Evolutionary conservation across 2,329 filamentous ascomycete species (phyloP).

Genomic region (Cercospora janseana): DNA sequence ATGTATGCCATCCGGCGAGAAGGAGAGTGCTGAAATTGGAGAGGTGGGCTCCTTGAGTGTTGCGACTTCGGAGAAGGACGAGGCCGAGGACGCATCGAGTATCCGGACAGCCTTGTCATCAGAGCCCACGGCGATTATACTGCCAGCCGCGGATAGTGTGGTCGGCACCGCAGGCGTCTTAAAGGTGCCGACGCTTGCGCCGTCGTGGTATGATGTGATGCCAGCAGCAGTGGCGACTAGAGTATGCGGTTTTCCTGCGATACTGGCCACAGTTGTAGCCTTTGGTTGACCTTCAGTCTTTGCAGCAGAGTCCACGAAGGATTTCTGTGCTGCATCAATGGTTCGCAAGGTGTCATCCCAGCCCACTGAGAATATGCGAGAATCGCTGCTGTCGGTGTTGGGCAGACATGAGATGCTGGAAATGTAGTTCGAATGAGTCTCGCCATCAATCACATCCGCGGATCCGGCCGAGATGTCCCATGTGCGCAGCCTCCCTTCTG

Average conservation of each 20-base stretch:
- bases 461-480: conserved; percentile 75
- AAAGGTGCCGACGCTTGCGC: conserved; percentile 47
- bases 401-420: conserved; percentile 65
- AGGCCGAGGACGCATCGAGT: conserved; percentile 60
- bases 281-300: conserved; percentile 79
- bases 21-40: conserved; percentile 74
- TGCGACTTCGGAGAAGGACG: conserved; percentile 51
- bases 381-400: conserved; percentile 35
- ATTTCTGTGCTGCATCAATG: conserved; percentile 70
- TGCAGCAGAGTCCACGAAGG: conserved; percentile 67
- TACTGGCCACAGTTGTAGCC: conserved; percentile 60
- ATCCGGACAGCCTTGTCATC: conserved; percentile 73
- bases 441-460: conserved; percentile 72
- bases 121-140: conserved; percentile 71
- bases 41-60: conserved; percentile 68
- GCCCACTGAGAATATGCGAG: conserved; percentile 74
- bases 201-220: conserved; percentile 58
- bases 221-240: conserved; percentile 55
- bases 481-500: conserved; percentile 79
- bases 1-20: conserved; percentile 72
- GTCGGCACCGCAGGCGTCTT: conserved; percentile 61
- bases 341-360: conserved; percentile 92
- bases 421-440: conserved; percentile 81
- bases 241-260: conserved; percentile 52
- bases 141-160: conserved; percentile 67